These are phyloP conservation scores for Yamadazyma epiphylla DNA, from an alignment of 1,139 yeast genomes.

Conservation along the genomic window DNA sequence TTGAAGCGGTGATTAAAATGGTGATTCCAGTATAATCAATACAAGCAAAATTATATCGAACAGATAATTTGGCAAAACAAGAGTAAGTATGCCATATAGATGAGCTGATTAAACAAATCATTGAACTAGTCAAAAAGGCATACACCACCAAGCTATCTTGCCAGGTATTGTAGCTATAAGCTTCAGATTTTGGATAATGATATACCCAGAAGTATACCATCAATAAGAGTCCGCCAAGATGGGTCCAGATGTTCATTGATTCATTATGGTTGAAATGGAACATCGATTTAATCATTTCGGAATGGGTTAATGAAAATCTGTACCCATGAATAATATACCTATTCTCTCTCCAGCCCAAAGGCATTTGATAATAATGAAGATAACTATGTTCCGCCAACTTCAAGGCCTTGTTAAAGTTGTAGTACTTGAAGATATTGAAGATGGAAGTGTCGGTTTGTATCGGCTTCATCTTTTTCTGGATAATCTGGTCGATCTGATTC, in stretches of 20 bases:
- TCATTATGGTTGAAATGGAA: constrained; percentile 74
- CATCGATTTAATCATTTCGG: constrained; percentile 53
- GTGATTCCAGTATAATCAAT: constrained; percentile 95
- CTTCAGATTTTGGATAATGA: constrained; percentile 59
- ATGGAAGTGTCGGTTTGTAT: constrained; percentile 25
- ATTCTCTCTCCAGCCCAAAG: constrained; percentile 92
- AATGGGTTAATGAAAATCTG: constrained; percentile 69
- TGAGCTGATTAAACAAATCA: constrained; percentile 74
- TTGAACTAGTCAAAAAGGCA: constrained; percentile 65
- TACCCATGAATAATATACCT: constrained; percentile 81
- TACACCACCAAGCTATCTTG: constrained; percentile 55
- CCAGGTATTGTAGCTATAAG: constrained; percentile 34
- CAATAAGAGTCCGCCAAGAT: constrained; percentile 62
- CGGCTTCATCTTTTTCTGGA: constrained; percentile 34
- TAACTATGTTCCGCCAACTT: constrained; percentile 52
- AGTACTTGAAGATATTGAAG: constrained; percentile 43
- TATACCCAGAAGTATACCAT: constrained; percentile 53
- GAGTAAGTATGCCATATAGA: constrained; percentile 91
- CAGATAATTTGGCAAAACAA: constrained; percentile 62
- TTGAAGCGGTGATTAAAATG: constrained; percentile 83
- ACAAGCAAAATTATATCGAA: constrained; percentile 80
- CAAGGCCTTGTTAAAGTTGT: constrained; percentile 60
- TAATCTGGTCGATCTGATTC: constrained; percentile 45
- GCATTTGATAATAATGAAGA: constrained; percentile 82
- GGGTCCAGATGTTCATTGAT: constrained; percentile 92